Evolutionary conservation across 2,329 filamentous ascomycete genomes (phyloP).

Genomic region (Stemphylium beticola): DNA sequence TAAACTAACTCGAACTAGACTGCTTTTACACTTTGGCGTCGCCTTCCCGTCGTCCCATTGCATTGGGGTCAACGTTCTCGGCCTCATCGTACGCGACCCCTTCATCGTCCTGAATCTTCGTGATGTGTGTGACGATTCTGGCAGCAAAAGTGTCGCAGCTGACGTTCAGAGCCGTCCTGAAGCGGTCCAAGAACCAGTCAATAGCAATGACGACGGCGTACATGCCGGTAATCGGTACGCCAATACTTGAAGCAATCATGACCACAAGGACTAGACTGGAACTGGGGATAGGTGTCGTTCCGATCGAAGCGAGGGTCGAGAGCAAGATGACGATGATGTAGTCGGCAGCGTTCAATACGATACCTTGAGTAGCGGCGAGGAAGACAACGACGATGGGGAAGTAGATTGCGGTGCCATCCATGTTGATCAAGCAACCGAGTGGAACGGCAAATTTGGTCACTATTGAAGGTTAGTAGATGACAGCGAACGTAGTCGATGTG

Average conservation of each 20-base stretch:
- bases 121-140: constrained; percentile 50
- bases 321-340: constrained; percentile 59
- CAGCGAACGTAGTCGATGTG: background rate
- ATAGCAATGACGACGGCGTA: constrained; percentile 62
- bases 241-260: constrained; percentile 58
- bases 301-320: constrained; percentile 60
- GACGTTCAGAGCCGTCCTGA: constrained; percentile 60
- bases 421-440: constrained; percentile 53
- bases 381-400: constrained; percentile 62
- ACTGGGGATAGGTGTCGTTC: constrained; percentile 61
- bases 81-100: constrained; percentile 23
- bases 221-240: constrained; percentile 57
- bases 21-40: constrained; percentile 5
- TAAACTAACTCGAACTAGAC: background rate
- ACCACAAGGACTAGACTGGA: constrained; percentile 60
- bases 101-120: constrained; percentile 44
- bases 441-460: constrained; percentile 57
- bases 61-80: constrained; percentile 11
- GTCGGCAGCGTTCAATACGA: constrained; percentile 51
- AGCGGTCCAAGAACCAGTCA: constrained; percentile 64
- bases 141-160: constrained; percentile 58
- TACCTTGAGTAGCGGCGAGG: constrained; percentile 59
- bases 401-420: constrained; percentile 59
- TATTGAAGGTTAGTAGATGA: background rate
- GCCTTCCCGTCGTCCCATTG: constrained; percentile 11